Evolutionary conservation across 1,284 basidiomycete genomes (phyloP), one percentile per base, ranked within the genome.

Genomic region (Ustilago trichophora): DNA sequence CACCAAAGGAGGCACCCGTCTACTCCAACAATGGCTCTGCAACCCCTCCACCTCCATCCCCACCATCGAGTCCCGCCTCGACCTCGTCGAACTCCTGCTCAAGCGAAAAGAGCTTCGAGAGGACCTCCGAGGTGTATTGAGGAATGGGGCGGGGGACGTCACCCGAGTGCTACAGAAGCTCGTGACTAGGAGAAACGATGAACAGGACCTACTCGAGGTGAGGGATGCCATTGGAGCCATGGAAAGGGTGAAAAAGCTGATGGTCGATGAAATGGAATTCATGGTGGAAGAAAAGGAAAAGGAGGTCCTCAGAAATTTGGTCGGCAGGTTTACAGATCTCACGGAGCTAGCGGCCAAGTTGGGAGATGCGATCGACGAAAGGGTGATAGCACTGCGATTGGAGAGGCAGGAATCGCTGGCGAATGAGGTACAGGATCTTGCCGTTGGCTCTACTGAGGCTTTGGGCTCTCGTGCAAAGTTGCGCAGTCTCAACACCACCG

Each of bases 121-220:
- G 12, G 78, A 80, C 35, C 24, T 80, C 4, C 53, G 76, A 2
- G 13, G 18, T 2, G 29, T 54, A 4, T 33, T 80, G 21, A 46
- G 75, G 13, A 43, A 31, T 3, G 64, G 73, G 6, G 69, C 67
- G 12, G 78, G 78, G 4, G 78, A 80, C 41, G 67, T 77, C 11
- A 53, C 54, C 6, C 59, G 78, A 5, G 69, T 73, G n/a, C 35
- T 80, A 25, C 78, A 80, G 42, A 70, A 75, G 21, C 52, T 80
- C 15, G 49, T 62, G 8, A 64, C 75, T 21, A 38, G 66, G 12
- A 43, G 78, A 15, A 73, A 72, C 33, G 75, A 80, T 38, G 77
- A 74, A n/a, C n/a, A n/a, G 55, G 78, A 80, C 49, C 46, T 80
- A 31, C 50, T 80, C 8, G 76, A 78, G 48, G 55, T 80, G 6